Percentiles rank a stretch among this genome's conserved stretches.
phyloP scores from a whole-genome alignment of 352 stramenopile genomes.

The Phytopythium boreale region DNA sequence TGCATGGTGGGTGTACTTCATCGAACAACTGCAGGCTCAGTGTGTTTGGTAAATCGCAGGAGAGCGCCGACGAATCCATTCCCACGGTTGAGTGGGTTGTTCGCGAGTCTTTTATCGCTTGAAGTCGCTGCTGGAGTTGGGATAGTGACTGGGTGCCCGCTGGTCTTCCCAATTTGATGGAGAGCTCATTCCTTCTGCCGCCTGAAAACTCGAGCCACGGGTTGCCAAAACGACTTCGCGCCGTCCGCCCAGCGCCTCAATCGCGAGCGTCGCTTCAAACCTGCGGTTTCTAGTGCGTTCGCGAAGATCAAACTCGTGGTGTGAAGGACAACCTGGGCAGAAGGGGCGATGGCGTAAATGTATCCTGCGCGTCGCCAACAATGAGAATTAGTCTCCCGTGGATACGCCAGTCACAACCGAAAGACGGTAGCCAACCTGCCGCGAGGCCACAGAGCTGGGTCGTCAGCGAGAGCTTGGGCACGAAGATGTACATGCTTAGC shows the following conservation, averaged over 20 bases:
- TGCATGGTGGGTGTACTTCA: not conserved
- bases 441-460: constrained; percentile 85
- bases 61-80: too few species aligned
- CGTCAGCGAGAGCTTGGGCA: constrained; percentile 77
- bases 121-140: not conserved
- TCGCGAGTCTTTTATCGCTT: too few species aligned
- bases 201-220: not conserved
- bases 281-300: not conserved
- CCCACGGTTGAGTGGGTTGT: too few species aligned
- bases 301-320: not conserved
- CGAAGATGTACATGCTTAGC: constrained; percentile 77
- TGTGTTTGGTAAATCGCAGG: not conserved
- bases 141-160: not conserved
- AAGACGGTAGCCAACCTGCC: constrained; percentile 41
- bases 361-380: not conserved
- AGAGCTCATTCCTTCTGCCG: not conserved
- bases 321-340: not conserved
- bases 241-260: not conserved
- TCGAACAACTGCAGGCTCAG: not conserved
- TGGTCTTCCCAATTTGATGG: not conserved
- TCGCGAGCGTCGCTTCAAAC: not conserved
- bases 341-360: constrained; percentile 1
- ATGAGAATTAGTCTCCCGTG: not conserved
- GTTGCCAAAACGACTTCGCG: not conserved
- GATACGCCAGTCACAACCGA: constrained; percentile 1